phyloP scores from a whole-genome alignment of 2,329 filamentous ascomycete species.

The Macrophomina tecta region DNA sequence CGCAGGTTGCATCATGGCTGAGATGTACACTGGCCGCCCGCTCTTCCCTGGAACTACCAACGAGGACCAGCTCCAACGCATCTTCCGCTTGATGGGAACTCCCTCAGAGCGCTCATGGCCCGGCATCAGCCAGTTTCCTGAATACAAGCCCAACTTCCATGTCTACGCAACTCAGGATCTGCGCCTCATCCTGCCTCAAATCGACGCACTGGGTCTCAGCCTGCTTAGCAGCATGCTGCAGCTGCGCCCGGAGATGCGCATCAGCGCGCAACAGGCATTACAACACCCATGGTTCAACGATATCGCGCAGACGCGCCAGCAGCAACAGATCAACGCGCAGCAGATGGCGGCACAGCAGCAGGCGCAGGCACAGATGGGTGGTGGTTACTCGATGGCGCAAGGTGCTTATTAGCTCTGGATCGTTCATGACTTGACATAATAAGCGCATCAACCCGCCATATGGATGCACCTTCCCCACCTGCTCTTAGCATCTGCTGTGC shows the following conservation, averaged over 20 bases:
- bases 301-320: conserved; percentile 45
- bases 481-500: not conserved
- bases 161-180: conserved; percentile 94
- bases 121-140: conserved; percentile 91
- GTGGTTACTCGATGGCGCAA: conserved; percentile 44
- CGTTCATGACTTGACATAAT: not conserved
- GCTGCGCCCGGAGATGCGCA: conserved; percentile 86
- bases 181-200: conserved; percentile 83
- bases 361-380: conserved; percentile 45
- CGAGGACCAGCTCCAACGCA: conserved; percentile 95
- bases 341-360: conserved; percentile 43
- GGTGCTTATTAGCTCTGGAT: conserved; percentile 42
- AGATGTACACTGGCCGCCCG: conserved; percentile 96
- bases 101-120: conserved; percentile 96
- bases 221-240: conserved; percentile 91
- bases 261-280: conserved; percentile 85
- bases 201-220: conserved; percentile 86
- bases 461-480: conserved; percentile 1
- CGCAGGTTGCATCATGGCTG: conserved; percentile 98
- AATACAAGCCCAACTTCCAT: conserved; percentile 95
- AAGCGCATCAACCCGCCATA: not conserved
- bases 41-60: conserved; percentile 98
- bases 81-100: conserved; percentile 98
- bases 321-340: conserved; percentile 43
- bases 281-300: conserved; percentile 93